Base-by-base conservation (phyloP, 495 filamentous ascomycete genomes). In the Thozetella sp. region DNA sequence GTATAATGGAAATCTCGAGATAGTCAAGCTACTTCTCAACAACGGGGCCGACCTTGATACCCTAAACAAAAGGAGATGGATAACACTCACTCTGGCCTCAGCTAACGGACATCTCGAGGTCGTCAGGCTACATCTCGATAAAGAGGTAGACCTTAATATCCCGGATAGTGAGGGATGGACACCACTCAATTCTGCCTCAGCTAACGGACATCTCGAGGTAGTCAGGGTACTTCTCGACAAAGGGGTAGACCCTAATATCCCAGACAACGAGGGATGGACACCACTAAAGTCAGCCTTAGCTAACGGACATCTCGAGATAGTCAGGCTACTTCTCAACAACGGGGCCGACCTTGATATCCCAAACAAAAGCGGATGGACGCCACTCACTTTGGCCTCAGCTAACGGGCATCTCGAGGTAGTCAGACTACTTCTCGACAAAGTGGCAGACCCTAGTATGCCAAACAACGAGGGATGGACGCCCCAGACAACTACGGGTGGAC, bases 81-180 rank as follows among this genome's bases (percentile, higher is more conserved):
- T 58, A 0, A 51, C 67, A 6, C 55, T 69, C 4, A 58, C 63
- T 34, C 54, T 54, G 56, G 67, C 67, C 15, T 63, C 58, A 24
- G 25, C 12, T 13, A 54, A 60, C 34, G 67, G 67, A 1, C 54
- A 64, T 26, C 45, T 61, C 37, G 63, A 43, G 22, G 52, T 63
- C 6, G 55, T 65, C 30, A 57, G 52, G 25, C 46, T 67, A 22
- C 56, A 72, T 12, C 23, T 72, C n/a, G 55, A 66, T 23, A 54
- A 24, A 24, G 55, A 17, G 30, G 30, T 17, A 37, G 30, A 37
- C 17, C 30, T 37, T 37, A 6, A 6, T 6, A 37, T 15, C 15
- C 30, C 30, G 15, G 30, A 37, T 37, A 15, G 15, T 37, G 15
- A 15, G 6, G 30, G 30, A 15, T 37, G 30, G 30, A 37, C 30